Evolutionary conservation across 768 basidiomycete genomes (phyloP).

Genomic region (Serpula lacrymans): DNA sequence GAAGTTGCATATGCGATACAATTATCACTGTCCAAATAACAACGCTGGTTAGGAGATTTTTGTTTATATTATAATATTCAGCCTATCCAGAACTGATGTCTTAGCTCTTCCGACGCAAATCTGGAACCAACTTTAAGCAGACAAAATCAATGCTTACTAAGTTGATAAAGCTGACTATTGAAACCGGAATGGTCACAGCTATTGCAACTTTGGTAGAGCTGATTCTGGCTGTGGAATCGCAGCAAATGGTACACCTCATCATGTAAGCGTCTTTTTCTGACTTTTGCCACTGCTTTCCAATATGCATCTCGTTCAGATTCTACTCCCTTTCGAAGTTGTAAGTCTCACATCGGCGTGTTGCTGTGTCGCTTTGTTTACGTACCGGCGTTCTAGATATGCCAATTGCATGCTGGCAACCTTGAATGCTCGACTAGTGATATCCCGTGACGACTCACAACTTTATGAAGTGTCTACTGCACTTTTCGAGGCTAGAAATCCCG

Average conservation of each 20-base stretch:
- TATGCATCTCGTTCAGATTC: background rate
- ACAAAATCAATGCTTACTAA: background rate
- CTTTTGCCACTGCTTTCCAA: background rate
- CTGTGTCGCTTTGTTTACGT: background rate
- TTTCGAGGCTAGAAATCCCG: no score
- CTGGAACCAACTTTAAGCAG: background rate
- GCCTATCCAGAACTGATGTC: background rate
- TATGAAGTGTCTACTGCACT: background rate
- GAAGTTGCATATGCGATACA: background rate
- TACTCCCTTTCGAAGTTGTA: background rate
- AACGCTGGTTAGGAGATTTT: background rate
- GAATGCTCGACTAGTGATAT: background rate
- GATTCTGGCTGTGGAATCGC: no score
- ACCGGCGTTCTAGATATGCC: background rate
- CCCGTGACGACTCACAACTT: background rate
- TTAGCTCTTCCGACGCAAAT: background rate
- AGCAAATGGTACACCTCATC: background rate
- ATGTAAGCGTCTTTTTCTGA: background rate
- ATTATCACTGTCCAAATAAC: background rate
- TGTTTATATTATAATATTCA: background rate
- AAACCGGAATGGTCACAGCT: constrained; percentile 3
- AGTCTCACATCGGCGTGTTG: background rate
- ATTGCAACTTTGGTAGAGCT: constrained; percentile 9
- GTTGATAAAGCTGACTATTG: constrained; percentile 3
- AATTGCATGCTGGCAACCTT: background rate